Evolutionary conservation across 2,329 filamentous ascomycete genomes (phyloP).

Genomic region (Colletotrichum sp.): DNA sequence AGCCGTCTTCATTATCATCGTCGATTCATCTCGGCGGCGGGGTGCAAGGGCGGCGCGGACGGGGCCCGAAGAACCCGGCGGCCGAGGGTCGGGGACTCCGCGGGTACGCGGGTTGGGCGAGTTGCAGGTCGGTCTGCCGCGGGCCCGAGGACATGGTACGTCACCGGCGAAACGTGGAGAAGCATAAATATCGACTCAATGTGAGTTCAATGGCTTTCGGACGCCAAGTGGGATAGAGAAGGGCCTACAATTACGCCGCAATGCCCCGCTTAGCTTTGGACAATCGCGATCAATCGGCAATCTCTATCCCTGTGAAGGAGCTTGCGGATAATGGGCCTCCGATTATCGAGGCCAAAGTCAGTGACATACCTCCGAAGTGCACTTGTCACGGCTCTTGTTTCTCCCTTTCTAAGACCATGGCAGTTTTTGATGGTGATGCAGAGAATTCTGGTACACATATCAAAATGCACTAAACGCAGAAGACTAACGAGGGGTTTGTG

Average conservation of each 20-base stretch:
- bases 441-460: too few species aligned
- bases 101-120: background rate
- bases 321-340: too few species aligned
- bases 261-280: background rate
- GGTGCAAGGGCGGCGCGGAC: background rate
- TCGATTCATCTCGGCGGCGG: background rate
- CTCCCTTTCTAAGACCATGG: too few species aligned
- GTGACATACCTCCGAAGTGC: too few species aligned
- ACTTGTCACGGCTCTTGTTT: too few species aligned
- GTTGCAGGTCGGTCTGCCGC: background rate
- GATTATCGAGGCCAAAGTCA: too few species aligned
- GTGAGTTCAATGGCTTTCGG: background rate
- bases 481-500: too few species aligned
- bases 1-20: background rate
- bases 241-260: fast-evolving
- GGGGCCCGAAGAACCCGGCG: background rate
- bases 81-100: background rate
- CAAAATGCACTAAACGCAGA: too few species aligned
- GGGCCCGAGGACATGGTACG: background rate
- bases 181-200: background rate
- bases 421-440: too few species aligned
- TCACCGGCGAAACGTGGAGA: background rate
- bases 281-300: background rate
- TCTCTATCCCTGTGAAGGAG: background rate
- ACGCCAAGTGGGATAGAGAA: background rate